phyloP scores from a whole-genome alignment of 2,329 filamentous ascomycete species.

The Penicillium sp. region DNA sequence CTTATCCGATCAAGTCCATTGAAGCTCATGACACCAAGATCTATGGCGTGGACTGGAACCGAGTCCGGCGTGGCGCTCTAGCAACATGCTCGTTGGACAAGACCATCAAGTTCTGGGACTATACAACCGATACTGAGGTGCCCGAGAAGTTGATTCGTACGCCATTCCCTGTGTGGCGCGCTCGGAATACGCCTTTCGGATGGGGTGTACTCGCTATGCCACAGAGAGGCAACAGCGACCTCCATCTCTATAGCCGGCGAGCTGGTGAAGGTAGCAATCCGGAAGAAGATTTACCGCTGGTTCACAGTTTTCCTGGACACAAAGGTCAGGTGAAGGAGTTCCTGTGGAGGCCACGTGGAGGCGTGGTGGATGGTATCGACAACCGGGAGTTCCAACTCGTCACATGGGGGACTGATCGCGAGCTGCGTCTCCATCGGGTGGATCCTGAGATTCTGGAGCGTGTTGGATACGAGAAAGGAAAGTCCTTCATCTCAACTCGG shows the following conservation, averaged over 20 bases:
- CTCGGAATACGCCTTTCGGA: conserved; percentile 87
- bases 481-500: conserved; percentile 63
- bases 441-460: conserved; percentile 64
- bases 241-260: conserved; percentile 79
- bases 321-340: conserved; percentile 81
- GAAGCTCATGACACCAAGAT: conserved; percentile 90
- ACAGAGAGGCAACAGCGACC: conserved; percentile 79
- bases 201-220: conserved; percentile 87
- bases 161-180: conserved; percentile 85
- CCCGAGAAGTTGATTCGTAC: conserved; percentile 79
- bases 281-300: conserved; percentile 43
- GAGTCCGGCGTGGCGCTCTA: conserved; percentile 69
- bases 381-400: conserved; percentile 89
- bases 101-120: conserved; percentile 94
- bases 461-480: conserved; percentile 74
- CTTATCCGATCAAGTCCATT: conserved; percentile 78
- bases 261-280: conserved; percentile 42
- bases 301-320: conserved; percentile 57
- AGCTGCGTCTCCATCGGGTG: conserved; percentile 76
- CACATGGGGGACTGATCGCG: conserved; percentile 86
- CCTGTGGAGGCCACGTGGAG: conserved; percentile 79
- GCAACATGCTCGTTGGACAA: conserved; percentile 89
- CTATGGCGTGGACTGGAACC: conserved; percentile 93
- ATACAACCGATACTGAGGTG: conserved; percentile 61
- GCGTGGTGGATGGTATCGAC: conserved; percentile 69